Conservation (phyloP, 192 early-diverging fungal genomes). For the Coemansia sp. region DNA sequence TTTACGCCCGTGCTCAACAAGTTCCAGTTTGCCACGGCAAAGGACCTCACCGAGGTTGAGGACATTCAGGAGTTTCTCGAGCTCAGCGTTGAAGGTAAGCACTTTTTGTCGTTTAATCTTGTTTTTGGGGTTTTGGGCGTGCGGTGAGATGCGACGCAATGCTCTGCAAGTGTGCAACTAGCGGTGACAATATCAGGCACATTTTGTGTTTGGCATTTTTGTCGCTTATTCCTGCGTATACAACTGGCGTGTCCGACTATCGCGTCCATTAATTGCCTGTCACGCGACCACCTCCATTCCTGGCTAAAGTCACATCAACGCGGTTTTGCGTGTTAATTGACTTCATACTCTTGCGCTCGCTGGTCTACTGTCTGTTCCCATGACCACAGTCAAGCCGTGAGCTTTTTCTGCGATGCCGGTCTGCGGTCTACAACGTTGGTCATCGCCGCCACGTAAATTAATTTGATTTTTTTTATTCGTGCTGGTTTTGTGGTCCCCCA, state of each 20-base stretch:
- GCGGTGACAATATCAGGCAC: background rate
- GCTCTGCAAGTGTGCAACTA: constrained; percentile 7
- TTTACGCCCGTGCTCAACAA: constrained; percentile 85
- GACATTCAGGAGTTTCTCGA: constrained; percentile 90
- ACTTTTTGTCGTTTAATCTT: background rate
- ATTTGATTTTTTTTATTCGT: background rate
- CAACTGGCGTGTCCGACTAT: background rate
- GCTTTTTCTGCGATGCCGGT: background rate
- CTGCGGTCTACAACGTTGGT: constrained; percentile 5
- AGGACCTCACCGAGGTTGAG: constrained; percentile 83
- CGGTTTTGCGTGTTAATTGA: constrained; percentile 1
- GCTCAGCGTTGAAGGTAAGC: constrained; percentile 50
- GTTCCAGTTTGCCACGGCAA: constrained; percentile 86
- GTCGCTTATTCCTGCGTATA: background rate
- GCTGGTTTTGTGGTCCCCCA: background rate
- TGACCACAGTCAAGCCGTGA: background rate
- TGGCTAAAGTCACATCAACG: background rate
- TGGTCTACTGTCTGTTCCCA: constrained; percentile 8
- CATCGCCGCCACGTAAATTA: background rate
- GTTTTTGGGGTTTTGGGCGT: background rate
- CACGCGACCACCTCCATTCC: constrained; percentile 8
- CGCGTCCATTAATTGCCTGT: constrained; percentile 1
- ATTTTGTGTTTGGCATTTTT: background rate
- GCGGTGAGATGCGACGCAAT: background rate
- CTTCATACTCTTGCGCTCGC: background rate